Conservation (phyloP, 352 stramenopile genomes). For the Globisporangium megalacanthum region DNA sequence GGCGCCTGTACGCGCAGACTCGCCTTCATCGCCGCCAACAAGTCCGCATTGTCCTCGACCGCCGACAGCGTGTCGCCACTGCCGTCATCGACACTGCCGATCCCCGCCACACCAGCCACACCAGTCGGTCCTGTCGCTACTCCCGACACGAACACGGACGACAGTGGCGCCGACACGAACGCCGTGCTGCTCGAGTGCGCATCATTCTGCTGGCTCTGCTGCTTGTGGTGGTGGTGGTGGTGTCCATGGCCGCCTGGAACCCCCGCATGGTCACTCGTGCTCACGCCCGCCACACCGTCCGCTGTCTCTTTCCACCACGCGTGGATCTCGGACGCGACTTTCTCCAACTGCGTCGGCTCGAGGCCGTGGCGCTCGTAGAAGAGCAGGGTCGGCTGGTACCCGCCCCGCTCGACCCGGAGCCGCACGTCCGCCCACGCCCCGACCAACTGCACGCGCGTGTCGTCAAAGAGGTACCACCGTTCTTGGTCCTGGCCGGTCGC, state of each 20-base stretch:
- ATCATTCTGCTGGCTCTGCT: background rate
- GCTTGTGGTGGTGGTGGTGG: no score
- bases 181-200: background rate
- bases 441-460: conserved; percentile 74
- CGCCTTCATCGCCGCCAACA: conserved; percentile 8
- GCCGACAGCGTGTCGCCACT: background rate
- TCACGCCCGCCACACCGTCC: conserved; percentile 11
- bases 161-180: no score
- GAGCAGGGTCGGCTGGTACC: conserved; percentile 77
- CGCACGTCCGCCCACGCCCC: conserved; percentile 71
- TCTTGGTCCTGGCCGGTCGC: conserved; percentile 25
- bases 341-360: conserved; percentile 51
- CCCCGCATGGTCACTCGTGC: background rate
- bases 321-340: conserved; percentile 64
- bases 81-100: conserved; percentile 4
- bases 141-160: background rate
- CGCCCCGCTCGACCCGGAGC: conserved; percentile 62
- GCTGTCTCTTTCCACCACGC: conserved; percentile 65
- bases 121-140: background rate
- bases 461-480: conserved; percentile 80
- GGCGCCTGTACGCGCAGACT: conserved; percentile 7
- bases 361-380: conserved; percentile 80
- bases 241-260: background rate
- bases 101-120: background rate
- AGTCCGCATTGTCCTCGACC: conserved; percentile 10